A percentile compares a stretch with the other conserved stretches of the same genome.
Evolutionary conservation across 2,329 filamentous ascomycete species (phyloP).

Genomic region (Pseudogymnoascus sp.): DNA sequence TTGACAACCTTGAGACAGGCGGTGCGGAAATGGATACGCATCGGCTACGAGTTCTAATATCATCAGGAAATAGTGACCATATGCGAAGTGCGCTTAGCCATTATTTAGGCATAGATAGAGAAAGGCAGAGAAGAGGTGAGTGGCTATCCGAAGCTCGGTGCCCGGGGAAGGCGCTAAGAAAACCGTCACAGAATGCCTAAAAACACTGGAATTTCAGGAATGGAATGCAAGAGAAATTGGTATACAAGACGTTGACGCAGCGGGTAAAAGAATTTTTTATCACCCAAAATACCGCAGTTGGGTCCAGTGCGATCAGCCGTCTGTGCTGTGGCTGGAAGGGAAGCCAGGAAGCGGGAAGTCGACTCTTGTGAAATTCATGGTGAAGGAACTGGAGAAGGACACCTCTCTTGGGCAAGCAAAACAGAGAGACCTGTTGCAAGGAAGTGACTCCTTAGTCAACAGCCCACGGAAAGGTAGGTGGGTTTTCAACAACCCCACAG

Average conservation of each 20-base stretch:
- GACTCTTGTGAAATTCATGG: constrained; percentile 11
- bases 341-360: constrained; percentile 18
- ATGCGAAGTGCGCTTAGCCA: not conserved
- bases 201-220: constrained; percentile 1
- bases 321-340: constrained; percentile 11
- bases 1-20: not conserved
- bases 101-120: not conserved
- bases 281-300: not conserved
- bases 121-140: constrained; percentile 7
- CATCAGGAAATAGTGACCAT: not conserved
- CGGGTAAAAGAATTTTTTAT: not conserved
- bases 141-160: not conserved
- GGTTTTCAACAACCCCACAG: not conserved
- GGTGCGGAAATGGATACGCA: too few relatives aligned
- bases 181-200: not conserved
- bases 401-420: not conserved
- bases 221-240: constrained; percentile 1
- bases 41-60: not conserved
- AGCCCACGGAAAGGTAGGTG: not conserved
- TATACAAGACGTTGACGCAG: not conserved
- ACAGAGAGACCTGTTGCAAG: not conserved
- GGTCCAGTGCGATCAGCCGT: not conserved
- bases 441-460: not conserved
- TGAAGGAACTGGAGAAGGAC: not conserved
- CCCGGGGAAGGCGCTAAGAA: not conserved